Base-by-base conservation (phyloP, 2,329 filamentous ascomycete species). In the Claviceps digitariae region DNA sequence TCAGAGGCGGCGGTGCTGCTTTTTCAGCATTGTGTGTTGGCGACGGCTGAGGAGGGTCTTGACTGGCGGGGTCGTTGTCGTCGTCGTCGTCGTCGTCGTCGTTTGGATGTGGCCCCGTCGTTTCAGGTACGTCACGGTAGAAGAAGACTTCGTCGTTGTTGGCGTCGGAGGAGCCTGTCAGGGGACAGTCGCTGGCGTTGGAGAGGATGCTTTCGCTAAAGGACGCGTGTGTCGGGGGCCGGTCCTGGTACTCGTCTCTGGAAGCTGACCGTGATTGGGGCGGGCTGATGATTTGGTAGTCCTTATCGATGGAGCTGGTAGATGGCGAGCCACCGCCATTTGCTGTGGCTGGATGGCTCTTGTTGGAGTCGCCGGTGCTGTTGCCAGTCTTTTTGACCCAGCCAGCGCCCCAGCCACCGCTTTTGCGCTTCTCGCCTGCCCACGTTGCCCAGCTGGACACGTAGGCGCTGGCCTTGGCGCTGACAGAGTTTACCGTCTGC, bases 371-470 rank as follows among this genome's bases (percentile, higher is more conserved):
- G 48, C 12, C 40, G 48, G 2, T 44, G 13, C 7, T 31, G 36
- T 21, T 13, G 48, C 21, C 40, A 20, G 31, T 46, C 54, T 65
- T 63, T 59, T 65, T 67, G 41, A 70, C 69, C 66, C 71, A 72
- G 47, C 67, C 67, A 25, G 62, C 66, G 25, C 66, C 74, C 63
- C 74, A 71, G 48, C 68, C 74, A n/a, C 67, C 71, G 3, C 64
- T 64, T 62, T 84, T 86, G 57, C 84, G 76, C 71, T 90, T 91
- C 70, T 93, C 86, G 50, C 83, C 83, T 1, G 83, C 82, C 83
- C 83, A 86, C 0, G 74, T 69, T 1, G 82, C 80, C 83, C 83
- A 86, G 60, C 81, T 84, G 41, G 80, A 82, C 60, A 86, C 76
- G 64, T 84, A 86, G 4, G 81, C 74, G 44, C 79, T 75, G 2